Conservation (phyloP, 108 stramenopile species). For the Pseudonitzschia pungens region DNA sequence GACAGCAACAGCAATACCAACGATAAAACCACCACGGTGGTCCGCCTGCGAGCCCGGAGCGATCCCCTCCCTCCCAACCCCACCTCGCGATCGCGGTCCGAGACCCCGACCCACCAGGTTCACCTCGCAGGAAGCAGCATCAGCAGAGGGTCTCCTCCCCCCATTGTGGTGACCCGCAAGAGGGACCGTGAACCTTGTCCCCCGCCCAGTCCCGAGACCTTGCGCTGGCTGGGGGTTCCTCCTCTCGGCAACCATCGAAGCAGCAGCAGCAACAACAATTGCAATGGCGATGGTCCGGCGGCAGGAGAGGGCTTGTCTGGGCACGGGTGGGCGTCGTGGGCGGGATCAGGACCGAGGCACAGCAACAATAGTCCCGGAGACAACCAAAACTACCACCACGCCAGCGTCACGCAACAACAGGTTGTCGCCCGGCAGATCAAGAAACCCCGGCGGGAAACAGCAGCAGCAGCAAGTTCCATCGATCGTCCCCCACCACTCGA, state of each 20-base stretch:
- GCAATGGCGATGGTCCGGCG: no score
- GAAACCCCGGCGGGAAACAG: background rate
- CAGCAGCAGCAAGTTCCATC: background rate
- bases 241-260: background rate
- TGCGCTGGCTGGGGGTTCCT: background rate
- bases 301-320: no score
- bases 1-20: background rate
- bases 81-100: no score
- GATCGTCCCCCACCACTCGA: conserved; percentile 4
- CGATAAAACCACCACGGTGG: background rate
- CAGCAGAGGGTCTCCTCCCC: no score
- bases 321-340: no score
- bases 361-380: no score
- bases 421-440: background rate
- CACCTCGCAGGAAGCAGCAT: no score
- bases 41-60: background rate
- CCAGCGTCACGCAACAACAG: no score
- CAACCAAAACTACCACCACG: background rate
- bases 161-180: no score
- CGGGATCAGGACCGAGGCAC: background rate
- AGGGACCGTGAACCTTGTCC: background rate
- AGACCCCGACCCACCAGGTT: no score
- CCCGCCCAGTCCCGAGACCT: background rate
- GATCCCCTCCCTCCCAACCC: no score
- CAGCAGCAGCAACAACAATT: no score